Conservation (phyloP, 2,329 filamentous ascomycete genomes). For the Neopestalotiopsis sp. region DNA sequence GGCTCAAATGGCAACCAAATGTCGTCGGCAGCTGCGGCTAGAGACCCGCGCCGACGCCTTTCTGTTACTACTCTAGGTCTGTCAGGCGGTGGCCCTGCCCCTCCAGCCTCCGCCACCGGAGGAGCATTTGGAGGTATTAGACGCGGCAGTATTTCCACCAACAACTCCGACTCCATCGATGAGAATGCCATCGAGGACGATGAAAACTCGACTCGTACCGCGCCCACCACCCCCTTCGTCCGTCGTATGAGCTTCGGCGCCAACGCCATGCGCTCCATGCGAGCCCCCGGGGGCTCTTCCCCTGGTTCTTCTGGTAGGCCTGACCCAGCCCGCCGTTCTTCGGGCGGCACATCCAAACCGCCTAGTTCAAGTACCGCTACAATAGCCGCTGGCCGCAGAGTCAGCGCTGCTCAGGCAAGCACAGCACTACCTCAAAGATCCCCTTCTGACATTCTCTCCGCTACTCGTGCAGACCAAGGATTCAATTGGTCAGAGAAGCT, state of each 20-base stretch:
- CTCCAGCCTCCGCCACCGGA: constrained; percentile 56
- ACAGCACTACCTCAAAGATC: constrained; percentile 60
- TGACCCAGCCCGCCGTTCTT: constrained; percentile 34
- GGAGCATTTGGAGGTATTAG: constrained; percentile 58
- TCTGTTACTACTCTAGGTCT: constrained; percentile 78
- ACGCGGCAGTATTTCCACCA: constrained; percentile 74
- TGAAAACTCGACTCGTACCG: constrained; percentile 63
- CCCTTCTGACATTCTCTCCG: constrained; percentile 68
- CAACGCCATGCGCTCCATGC: constrained; percentile 76
- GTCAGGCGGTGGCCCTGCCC: constrained; percentile 65
- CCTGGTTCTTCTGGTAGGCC: constrained; percentile 68
- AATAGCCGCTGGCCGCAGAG: constrained; percentile 39
- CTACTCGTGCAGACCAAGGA: constrained; percentile 78
- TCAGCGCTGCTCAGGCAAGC: constrained; percentile 61
- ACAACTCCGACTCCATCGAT: constrained; percentile 67
- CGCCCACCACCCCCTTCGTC: constrained; percentile 75
- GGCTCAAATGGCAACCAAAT: constrained; percentile 33
- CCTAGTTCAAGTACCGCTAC: constrained; percentile 37
- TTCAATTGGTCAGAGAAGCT: constrained; percentile 98
- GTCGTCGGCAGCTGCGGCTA: constrained; percentile 26
- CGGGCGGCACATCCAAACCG: constrained; percentile 31
- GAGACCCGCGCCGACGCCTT: constrained; percentile 67
- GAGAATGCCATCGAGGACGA: constrained; percentile 80
- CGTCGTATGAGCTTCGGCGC: constrained; percentile 91
- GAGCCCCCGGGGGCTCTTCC: constrained; percentile 61